Conservation (phyloP, 2,329 filamentous ascomycete species). For the Calycina marina region DNA sequence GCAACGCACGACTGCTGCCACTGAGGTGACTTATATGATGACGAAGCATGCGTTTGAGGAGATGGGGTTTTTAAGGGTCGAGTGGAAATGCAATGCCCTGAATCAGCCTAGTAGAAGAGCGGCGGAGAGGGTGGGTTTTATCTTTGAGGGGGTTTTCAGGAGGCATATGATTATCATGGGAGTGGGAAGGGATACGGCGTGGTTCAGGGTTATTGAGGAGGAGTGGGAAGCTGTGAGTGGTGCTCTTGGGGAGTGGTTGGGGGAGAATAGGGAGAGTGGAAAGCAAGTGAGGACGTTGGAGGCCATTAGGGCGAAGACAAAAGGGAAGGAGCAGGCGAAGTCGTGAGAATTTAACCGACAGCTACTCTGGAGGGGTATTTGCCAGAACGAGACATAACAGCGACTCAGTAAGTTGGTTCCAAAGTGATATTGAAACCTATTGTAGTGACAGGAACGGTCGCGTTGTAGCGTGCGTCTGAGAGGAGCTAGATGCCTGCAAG, state of each 20-base stretch:
- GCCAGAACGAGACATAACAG: no score
- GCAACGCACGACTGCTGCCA: conserved; percentile 38
- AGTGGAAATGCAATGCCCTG: conserved; percentile 48
- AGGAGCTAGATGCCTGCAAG: no score
- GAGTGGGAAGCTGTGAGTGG: conserved; percentile 37
- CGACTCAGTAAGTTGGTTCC: no score
- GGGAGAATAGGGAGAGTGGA: conserved; percentile 26
- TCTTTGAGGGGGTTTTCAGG: conserved; percentile 43
- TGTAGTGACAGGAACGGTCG: no score
- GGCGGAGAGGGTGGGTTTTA: conserved; percentile 42
- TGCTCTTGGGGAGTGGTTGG: conserved; percentile 39
- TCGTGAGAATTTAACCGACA: no score
- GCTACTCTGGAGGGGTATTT: no score
- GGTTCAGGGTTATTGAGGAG: conserved; percentile 41
- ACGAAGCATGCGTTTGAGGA: conserved; percentile 36
- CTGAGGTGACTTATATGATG: conserved; percentile 43
- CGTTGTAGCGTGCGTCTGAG: no score
- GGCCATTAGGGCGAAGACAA: no score
- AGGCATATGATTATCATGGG: conserved; percentile 47
- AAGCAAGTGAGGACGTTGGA: neutral
- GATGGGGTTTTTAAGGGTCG: conserved; percentile 39
- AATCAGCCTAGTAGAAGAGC: conserved; percentile 40
- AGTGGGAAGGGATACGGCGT: conserved; percentile 41
- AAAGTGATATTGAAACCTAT: no score
- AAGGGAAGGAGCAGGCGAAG: no score